Base-by-base conservation (phyloP, 495 filamentous ascomycete genomes). In the Cercophora samala region DNA sequence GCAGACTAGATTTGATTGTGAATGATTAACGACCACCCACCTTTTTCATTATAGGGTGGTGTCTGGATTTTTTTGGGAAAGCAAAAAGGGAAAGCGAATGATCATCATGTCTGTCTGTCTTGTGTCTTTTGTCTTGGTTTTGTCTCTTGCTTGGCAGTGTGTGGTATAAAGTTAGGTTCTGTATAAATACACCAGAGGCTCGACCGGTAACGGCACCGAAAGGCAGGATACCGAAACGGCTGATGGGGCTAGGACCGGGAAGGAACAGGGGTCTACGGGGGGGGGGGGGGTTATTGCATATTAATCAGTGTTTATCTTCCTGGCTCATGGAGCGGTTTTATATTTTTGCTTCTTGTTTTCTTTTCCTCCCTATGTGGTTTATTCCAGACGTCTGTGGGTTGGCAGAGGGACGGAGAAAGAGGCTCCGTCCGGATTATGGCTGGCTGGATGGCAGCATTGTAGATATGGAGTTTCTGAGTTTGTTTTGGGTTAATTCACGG, bases 1-100 rank as follows among this genome's bases (percentile, higher is more conserved):
- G 61, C 32, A 3, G 70, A 72, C 29, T 69, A 65, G 63, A 29
- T 22, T 58, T 24, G 58, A 24, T 29, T 25, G 56, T 15, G 9
- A 29, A 60, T 25, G 24, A 29, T 25, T 18, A 60, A 60, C 21
- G 37, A 46, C 37, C 37, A 17, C 37, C 37, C 37, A 46, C 37
- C 37, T 46, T 46, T 46, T 46, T 46, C 37, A 17, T 46, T 46
- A 46, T 46, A 9, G 37, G 37, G 37, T 46, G 37, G 37, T 13
- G 37, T 46, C 37, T 46, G 37, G 37, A 46, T 46, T 46, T 46
- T 46, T 46, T 46, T 46, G 37, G 37, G 37, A 46, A 46, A 46
- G 37, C 37, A 46, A 46, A 46, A 46, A 18, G 37, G 37, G 37
- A 46, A 46, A 46, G 37, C 37, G 37, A 46, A 46, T 13, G 37